Base-by-base conservation (phyloP, 768 basidiomycete genomes). In the Pleurotus salmoneostramineus region DNA sequence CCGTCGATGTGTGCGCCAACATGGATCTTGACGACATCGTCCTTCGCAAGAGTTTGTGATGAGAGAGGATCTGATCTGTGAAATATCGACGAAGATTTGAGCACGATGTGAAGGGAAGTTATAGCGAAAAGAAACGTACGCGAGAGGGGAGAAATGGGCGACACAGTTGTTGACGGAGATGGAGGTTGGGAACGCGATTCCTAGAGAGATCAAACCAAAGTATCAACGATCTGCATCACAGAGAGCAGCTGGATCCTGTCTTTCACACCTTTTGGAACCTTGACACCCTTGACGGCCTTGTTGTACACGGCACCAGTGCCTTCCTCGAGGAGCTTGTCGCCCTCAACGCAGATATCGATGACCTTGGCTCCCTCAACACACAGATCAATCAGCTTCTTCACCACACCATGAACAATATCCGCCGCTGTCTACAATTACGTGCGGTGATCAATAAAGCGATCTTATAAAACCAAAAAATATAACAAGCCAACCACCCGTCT, bases 1-100 rank as follows among this genome's bases (percentile, higher is more conserved):
- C 97, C 97, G 70, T 98, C 96, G 72, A 99, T 94, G 68, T 99
- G 97, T 15, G 95, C 95, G 47, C 97, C 97, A 60, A 98, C 80
- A 72, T 95, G 93, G 62, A 99, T 75, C 76, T 98, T 98, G 63
- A 98, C 96, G 58, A 99, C 86, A 70, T 99, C 97, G 60, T 86
- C 85, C 62, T 93, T 89, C 31, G 83, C 84, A 62, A 95, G 81
- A 51, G 72, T 81, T 70, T 87, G 85, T 5, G 77, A 74, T 31
- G 89, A 83, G 61, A 83, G 81, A 12, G 87, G 73, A 74, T 94
- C 91, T 37, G 91, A 92, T 63, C 89, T 91, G 66, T 63, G 50
- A 31, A 42, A 11, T 14, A 31, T 17, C 50, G 3, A 17, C 21
- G 14, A 47, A 36, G 37, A 32, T 31, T 45, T 45, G 49, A 27